Evolutionary conservation across 75 land plant species (phyloP).

Genomic region (Cupressus sempervirens): DNA sequence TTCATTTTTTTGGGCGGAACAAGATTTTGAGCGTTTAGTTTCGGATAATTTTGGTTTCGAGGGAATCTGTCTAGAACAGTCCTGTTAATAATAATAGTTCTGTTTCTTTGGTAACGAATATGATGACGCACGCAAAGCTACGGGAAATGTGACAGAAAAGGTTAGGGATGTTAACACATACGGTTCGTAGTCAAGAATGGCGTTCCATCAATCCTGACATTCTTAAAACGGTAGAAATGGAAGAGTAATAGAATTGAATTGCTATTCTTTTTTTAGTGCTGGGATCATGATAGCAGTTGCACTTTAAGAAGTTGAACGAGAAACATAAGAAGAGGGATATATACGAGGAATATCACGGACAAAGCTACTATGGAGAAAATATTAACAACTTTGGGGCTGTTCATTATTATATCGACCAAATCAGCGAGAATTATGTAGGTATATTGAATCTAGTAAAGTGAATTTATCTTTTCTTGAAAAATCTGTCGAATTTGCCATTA

Average conservation of each 20-base stretch:
- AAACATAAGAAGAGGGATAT: background rate
- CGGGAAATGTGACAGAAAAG: background rate
- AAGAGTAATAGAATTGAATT: too few species aligned
- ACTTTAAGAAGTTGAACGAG: background rate
- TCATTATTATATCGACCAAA: background rate
- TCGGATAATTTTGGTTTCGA: background rate
- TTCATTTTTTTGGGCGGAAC: background rate
- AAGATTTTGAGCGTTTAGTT: background rate
- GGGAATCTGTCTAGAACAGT: background rate
- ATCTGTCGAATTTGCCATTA: background rate
- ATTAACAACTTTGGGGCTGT: background rate
- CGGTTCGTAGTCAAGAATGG: background rate
- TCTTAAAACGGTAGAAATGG: background rate
- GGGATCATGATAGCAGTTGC: background rate
- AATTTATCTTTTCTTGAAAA: background rate
- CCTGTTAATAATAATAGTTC: background rate
- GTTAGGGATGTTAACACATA: background rate
- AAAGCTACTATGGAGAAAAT: background rate
- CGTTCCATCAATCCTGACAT: background rate
- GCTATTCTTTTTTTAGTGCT: background rate
- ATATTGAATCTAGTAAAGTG: background rate
- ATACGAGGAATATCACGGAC: background rate
- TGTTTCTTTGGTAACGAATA: background rate
- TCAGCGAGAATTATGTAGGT: background rate
- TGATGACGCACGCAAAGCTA: background rate